A percentile compares a stretch with the other conserved stretches of the same genome.
Conservation (phyloP, 2,329 filamentous ascomycete genomes). For the Madurella fahalii region DNA sequence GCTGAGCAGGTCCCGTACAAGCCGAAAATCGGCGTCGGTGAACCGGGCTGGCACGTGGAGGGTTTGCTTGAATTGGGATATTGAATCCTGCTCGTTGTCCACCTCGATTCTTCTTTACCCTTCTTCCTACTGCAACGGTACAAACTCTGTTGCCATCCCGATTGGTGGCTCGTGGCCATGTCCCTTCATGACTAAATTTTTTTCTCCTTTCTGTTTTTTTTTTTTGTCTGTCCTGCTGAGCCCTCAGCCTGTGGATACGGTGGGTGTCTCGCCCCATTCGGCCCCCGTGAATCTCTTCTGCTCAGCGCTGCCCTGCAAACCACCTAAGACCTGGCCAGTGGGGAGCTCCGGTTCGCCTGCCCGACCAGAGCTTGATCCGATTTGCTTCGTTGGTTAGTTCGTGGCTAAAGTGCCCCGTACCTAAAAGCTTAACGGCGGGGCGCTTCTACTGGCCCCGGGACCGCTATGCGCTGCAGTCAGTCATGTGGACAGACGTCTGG, state of each 20-base stretch:
- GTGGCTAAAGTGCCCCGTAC: slow-evolving; percentile 3
- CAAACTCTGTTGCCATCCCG: not conserved
- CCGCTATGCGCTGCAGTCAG: slow-evolving; percentile 11
- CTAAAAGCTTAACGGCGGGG: slow-evolving; percentile 1
- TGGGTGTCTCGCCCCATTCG: slow-evolving; percentile 7
- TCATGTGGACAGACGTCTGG: slow-evolving; percentile 20
- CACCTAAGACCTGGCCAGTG: slow-evolving; percentile 15
- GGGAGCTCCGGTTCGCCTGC: slow-evolving; percentile 2
- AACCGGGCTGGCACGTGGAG: not conserved
- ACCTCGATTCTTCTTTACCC: not conserved
- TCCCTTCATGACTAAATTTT: not conserved
- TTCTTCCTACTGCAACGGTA: not conserved
- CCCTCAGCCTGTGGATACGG: slow-evolving; percentile 12
- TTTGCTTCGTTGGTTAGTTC: slow-evolving; percentile 5
- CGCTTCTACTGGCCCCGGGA: no score
- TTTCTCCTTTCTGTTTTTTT: slow-evolving; percentile 1
- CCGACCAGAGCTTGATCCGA: slow-evolving; percentile 7
- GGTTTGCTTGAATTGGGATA: not conserved
- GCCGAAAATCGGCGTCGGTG: slow-evolving; percentile 1
- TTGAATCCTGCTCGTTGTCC: not conserved
- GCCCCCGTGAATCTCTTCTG: not conserved
- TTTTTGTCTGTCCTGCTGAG: slow-evolving; percentile 6
- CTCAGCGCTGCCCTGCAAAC: slow-evolving; percentile 6
- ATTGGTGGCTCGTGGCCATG: not conserved
- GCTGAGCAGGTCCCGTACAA: not conserved